Evolutionary conservation across 1,139 yeast species (phyloP).

Genomic region (Candida albicans): DNA sequence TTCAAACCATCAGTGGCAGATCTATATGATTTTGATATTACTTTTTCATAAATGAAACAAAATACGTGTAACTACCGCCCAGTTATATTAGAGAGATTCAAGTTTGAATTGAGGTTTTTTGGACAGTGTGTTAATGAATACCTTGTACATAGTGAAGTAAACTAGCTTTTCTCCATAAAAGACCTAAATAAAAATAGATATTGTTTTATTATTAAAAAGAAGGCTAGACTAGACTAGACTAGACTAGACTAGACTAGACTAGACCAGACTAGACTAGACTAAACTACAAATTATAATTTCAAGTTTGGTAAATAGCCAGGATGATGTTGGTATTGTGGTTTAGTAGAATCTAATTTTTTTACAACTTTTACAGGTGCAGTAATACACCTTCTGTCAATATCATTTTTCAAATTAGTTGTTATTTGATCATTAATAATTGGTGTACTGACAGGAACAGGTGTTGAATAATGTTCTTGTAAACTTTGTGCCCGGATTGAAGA

Average conservation of each 20-base stretch:
- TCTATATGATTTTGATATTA: conserved; percentile 14
- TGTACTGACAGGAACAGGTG: conserved; percentile 3
- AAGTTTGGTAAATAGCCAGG: conserved; percentile 3
- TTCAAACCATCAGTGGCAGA: conserved; percentile 60
- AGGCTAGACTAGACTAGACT: too few species aligned
- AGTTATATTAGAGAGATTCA: too few species aligned
- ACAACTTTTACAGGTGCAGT: conserved; percentile 7
- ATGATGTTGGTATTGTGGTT: not conserved
- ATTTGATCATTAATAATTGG: not conserved
- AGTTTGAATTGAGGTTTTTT: too few species aligned
- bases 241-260: too few species aligned
- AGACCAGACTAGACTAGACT: too few species aligned
- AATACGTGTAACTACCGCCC: too few species aligned
- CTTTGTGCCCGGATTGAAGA: not conserved
- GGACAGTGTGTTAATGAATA: too few species aligned
- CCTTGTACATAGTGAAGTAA: too few species aligned
- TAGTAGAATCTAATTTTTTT: not conserved
- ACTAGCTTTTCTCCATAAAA: too few species aligned
- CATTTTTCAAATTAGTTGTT: not conserved
- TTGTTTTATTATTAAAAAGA: too few species aligned
- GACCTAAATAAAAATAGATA: too few species aligned
- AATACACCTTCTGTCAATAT: conserved; percentile 6
- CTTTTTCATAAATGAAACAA: not conserved
- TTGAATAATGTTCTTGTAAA: conserved; percentile 4
- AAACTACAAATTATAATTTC: not conserved